A percentile compares a stretch with the other conserved stretches of the same genome.
These are phyloP conservation scores for Dalbergia cochinchinensis DNA, from an alignment of 306 rosid species.

Conservation along the genomic window DNA sequence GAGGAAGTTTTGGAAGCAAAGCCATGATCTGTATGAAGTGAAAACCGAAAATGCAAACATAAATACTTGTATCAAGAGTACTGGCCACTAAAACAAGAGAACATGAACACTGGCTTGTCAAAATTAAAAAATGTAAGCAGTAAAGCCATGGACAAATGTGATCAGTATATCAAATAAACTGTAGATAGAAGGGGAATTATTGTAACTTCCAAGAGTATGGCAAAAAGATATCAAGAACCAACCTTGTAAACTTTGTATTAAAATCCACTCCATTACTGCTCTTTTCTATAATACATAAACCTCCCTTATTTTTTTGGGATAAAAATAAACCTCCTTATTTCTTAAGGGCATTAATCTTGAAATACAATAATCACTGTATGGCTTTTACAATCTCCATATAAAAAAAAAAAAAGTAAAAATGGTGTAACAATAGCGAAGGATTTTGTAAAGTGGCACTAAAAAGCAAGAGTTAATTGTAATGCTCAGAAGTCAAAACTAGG, in stretches of 20 bases:
- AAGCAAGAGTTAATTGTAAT: conserved; percentile 5
- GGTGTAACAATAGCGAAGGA: not conserved
- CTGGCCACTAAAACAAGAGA: conserved; percentile 20
- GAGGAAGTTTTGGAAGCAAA: conserved; percentile 84
- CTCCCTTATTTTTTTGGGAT: not conserved
- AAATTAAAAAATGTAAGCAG: not conserved
- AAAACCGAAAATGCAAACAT: conserved; percentile 25
- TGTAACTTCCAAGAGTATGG: not conserved
- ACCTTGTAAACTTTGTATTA: conserved; percentile 21
- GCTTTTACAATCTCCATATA: conserved; percentile 16
- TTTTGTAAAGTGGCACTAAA: not conserved
- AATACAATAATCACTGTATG: not conserved
- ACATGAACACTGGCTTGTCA: conserved; percentile 8
- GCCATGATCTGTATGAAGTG: conserved; percentile 72
- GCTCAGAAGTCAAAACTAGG: not conserved
- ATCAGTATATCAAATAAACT: conserved; percentile 14
- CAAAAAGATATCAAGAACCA: conserved; percentile 21
- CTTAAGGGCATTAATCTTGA: not conserved
- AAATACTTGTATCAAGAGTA: conserved; percentile 7
- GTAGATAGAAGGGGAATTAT: conserved; percentile 12
- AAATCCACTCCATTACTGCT: not conserved
- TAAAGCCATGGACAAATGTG: not conserved
- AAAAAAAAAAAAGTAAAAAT: not conserved
- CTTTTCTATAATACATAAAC: not conserved
- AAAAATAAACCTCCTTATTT: not conserved